Conservation (phyloP, 1,284 basidiomycete genomes). For the Retiboletus flavoniger region DNA sequence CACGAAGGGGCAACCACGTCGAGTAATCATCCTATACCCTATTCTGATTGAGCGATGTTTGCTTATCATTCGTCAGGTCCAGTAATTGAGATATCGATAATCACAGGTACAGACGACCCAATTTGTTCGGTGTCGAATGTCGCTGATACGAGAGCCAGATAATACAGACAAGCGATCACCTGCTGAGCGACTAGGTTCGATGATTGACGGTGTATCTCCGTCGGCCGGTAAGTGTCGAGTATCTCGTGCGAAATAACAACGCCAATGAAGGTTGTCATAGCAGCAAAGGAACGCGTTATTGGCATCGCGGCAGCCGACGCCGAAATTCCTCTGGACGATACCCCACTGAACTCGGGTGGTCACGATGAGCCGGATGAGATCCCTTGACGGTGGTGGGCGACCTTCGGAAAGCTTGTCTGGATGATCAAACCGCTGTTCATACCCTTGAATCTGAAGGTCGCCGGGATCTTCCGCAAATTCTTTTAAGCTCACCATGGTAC, state of each 20-base stretch:
- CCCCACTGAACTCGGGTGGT: conserved; percentile 12
- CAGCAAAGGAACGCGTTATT: conserved; percentile 3
- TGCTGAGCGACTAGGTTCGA: conserved; percentile 2
- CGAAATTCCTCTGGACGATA: conserved; percentile 4
- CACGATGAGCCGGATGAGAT: conserved; percentile 16
- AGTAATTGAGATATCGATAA: conserved; percentile 16
- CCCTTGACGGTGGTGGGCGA: conserved; percentile 58
- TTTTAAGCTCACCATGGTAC: conserved; percentile 32
- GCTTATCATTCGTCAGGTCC: conserved; percentile 27
- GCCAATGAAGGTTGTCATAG: conserved; percentile 15
- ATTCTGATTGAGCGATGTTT: neutral
- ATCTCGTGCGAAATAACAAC: conserved; percentile 2
- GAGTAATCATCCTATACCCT: conserved; percentile 19
- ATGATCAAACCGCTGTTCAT: conserved; percentile 44
- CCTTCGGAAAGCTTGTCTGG: conserved; percentile 50
- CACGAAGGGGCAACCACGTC: conserved; percentile 30
- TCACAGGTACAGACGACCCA: conserved; percentile 19
- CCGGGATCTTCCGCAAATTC: conserved; percentile 49
- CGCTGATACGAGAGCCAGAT: conserved; percentile 20
- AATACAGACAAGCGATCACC: conserved; percentile 6
- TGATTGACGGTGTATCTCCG: conserved; percentile 2
- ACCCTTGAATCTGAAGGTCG: conserved; percentile 57
- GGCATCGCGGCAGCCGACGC: neutral
- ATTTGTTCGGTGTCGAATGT: conserved; percentile 6
- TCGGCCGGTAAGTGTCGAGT: conserved; percentile 17